A percentile compares a stretch with the other conserved stretches of the same genome.
These are phyloP conservation scores for Dalbergia cochinchinensis DNA, from an alignment of 306 rosid species.

Conservation along the genomic window DNA sequence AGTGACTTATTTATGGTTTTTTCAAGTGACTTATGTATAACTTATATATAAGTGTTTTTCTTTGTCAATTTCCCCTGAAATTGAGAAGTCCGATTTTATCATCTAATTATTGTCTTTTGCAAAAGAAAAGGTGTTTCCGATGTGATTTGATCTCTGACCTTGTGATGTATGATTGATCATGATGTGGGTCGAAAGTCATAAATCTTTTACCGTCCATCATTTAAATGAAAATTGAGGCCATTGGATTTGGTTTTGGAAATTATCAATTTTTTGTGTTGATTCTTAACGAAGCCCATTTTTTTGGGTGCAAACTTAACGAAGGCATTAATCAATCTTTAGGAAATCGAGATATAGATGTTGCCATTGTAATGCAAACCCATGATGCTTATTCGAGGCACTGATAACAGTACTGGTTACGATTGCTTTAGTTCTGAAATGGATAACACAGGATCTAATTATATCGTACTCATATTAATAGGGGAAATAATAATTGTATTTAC, in stretches of 20 bases:
- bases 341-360: no score
- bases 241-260: neutral
- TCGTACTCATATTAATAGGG: neutral
- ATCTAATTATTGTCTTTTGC: neutral
- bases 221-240: neutral
- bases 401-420: neutral
- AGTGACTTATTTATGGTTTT: no score
- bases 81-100: neutral
- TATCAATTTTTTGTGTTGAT: neutral
- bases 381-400: neutral
- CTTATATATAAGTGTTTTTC: neutral
- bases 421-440: neutral
- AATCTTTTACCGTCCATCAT: neutral
- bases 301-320: neutral
- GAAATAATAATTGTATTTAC: no score
- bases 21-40: no score
- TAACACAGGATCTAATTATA: neutral
- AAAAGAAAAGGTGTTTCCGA: conserved; percentile 32
- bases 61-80: neutral
- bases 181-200: conserved; percentile 16
- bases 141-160: conserved; percentile 40
- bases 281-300: neutral
- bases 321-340: neutral
- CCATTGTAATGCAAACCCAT: no score
- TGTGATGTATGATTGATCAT: conserved; percentile 47